Evolutionary conservation across 768 basidiomycete genomes (phyloP).

Genomic region (Lentinus tigrinus): DNA sequence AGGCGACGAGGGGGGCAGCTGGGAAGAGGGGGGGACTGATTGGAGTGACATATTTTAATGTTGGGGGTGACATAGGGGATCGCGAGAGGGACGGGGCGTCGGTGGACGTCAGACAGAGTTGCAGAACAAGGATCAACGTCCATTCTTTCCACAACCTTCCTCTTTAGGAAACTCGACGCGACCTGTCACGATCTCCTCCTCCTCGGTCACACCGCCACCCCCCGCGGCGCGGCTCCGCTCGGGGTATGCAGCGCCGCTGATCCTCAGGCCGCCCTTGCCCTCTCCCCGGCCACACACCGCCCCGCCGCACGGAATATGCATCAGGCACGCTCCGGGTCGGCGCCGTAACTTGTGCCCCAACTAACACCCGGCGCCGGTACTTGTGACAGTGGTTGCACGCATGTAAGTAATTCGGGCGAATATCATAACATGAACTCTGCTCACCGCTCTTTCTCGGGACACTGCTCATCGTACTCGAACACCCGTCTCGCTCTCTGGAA

Average conservation of each 20-base stretch:
- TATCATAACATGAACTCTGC: too few relatives aligned
- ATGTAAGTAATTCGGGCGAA: too few relatives aligned
- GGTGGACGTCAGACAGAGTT: background rate
- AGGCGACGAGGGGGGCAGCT: background rate
- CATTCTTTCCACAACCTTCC: conserved; percentile 2
- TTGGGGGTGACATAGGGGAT: conserved; percentile 1
- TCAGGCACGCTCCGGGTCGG: too few relatives aligned
- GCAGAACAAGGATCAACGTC: background rate
- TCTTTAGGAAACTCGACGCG: background rate
- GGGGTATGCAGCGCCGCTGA: background rate
- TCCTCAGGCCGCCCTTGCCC: background rate
- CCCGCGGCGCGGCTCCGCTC: background rate
- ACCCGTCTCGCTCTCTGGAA: too few relatives aligned
- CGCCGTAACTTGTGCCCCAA: too few relatives aligned
- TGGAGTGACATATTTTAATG: background rate
- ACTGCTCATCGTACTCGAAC: too few relatives aligned
- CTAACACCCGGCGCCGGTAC: too few relatives aligned
- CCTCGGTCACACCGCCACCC: conserved; percentile 6
- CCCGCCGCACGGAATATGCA: too few relatives aligned
- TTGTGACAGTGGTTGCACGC: too few relatives aligned
- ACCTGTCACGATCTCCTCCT: conserved; percentile 13
- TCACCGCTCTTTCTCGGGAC: too few relatives aligned
- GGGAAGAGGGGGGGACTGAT: background rate
- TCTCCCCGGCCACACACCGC: too few relatives aligned
- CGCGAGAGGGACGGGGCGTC: background rate